Evolutionary conservation across 208 protist genomes (phyloP).

Genomic region (Phytomonas sp.): DNA sequence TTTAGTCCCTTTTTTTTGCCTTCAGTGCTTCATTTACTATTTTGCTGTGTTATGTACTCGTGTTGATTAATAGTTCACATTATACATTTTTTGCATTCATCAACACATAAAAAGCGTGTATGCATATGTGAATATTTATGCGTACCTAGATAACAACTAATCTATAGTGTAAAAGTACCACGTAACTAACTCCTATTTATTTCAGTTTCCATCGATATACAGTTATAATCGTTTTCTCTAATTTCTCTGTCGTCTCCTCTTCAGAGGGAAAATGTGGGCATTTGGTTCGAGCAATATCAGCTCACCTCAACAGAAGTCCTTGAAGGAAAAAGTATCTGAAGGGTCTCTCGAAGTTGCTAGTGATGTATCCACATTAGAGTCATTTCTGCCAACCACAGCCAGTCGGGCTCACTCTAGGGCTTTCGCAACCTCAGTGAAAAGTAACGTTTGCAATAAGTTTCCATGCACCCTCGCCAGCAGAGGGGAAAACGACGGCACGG

Average conservation of each 20-base stretch:
- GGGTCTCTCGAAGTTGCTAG: not conserved
- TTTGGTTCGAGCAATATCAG: not conserved
- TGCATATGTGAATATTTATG: slow-evolving; percentile 19
- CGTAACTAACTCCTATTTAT: slow-evolving; percentile 7
- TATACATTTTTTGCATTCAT: slow-evolving; percentile 1
- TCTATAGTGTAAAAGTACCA: not conserved
- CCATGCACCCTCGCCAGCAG: not conserved
- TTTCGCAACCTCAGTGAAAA: not conserved
- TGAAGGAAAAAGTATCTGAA: not conserved
- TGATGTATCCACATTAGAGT: not conserved
- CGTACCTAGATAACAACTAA: slow-evolving; percentile 11
- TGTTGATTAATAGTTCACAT: slow-evolving; percentile 1
- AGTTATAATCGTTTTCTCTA: not conserved
- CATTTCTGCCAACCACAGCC: not conserved
- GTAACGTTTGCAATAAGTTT: not conserved
- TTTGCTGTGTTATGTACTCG: slow-evolving; percentile 7
- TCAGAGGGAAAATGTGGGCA: not conserved
- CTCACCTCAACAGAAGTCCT: not conserved
- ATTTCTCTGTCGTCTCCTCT: not conserved
- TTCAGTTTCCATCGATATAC: not conserved
- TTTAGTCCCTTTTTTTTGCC: slow-evolving; percentile 8
- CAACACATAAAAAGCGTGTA: slow-evolving; percentile 9
- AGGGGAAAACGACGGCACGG: not conserved
- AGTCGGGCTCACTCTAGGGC: not conserved
- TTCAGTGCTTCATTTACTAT: slow-evolving; percentile 10